A percentile compares a stretch with the other conserved stretches of the same genome.
Evolutionary conservation across 495 filamentous ascomycete genomes (phyloP).

Genomic region (Penicillium turbatum): DNA sequence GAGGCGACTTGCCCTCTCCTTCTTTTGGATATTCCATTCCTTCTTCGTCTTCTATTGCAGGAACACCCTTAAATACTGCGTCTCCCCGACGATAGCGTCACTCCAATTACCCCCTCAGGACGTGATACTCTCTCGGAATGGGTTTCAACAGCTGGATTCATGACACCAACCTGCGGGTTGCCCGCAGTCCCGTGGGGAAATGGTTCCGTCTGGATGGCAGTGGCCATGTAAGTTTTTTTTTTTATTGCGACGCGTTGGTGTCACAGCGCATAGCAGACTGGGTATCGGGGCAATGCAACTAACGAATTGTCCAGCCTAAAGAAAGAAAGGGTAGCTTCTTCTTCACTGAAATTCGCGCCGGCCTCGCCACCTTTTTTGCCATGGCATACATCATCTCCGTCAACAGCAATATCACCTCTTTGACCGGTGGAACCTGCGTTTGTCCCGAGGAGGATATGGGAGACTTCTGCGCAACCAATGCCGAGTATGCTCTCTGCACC

Average conservation of each 20-base stretch:
- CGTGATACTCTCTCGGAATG: conserved; percentile 21
- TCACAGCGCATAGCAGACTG: background rate
- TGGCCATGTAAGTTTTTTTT: conserved; percentile 56
- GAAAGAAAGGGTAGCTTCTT: conserved; percentile 73
- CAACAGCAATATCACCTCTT: conserved; percentile 64
- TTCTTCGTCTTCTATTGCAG: conserved; percentile 2
- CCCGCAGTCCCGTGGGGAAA: conserved; percentile 56
- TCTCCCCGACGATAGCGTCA: conserved; percentile 3
- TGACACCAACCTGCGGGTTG: conserved; percentile 51
- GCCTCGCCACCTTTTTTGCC: conserved; percentile 78
- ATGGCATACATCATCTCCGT: conserved; percentile 83
- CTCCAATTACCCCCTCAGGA: background rate
- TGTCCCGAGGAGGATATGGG: conserved; percentile 49
- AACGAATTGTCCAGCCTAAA: conserved; percentile 36
- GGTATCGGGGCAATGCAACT: background rate
- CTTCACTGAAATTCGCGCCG: conserved; percentile 74
- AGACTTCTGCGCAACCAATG: conserved; percentile 51
- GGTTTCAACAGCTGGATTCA: conserved; percentile 46
- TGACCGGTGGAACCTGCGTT: conserved; percentile 69
- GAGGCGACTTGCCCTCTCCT: conserved; percentile 8
- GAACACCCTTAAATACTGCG: conserved; percentile 11
- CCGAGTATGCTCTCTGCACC: conserved; percentile 59
- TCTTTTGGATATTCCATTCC: background rate
- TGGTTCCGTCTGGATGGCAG: conserved; percentile 73
- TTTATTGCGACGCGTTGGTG: background rate